Evolutionary conservation across 768 basidiomycete genomes (phyloP).

Genomic region (Nidularia pulvinata): DNA sequence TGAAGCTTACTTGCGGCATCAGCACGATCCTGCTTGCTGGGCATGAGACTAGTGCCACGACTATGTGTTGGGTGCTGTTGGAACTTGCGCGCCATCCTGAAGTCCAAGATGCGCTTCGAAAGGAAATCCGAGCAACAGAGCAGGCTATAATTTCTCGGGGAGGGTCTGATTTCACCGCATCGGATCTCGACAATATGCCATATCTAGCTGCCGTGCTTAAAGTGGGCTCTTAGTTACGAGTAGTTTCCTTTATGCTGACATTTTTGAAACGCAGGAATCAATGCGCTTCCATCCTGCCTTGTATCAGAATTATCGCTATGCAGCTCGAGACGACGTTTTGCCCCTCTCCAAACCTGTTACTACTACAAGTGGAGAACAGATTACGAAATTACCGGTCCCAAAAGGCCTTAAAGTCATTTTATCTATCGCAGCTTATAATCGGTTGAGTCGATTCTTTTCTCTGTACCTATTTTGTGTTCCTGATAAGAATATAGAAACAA

Average conservation of each 20-base stretch:
- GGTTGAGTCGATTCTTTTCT: constrained; percentile 38
- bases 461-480: too few species aligned
- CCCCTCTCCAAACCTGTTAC: constrained; percentile 56
- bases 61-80: constrained; percentile 60
- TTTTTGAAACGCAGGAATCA: constrained; percentile 32
- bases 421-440: constrained; percentile 56
- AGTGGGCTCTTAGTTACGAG: too few species aligned
- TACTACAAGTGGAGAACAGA: constrained; percentile 39
- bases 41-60: constrained; percentile 64
- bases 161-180: constrained; percentile 37
- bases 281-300: constrained; percentile 55
- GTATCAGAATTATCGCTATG: constrained; percentile 50
- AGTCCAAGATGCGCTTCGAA: constrained; percentile 59
- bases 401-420: constrained; percentile 50
- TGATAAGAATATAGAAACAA: constrained; percentile 41
- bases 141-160: constrained; percentile 29
- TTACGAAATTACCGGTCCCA: constrained; percentile 43
- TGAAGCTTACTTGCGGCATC: too few species aligned
- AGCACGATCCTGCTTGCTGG: constrained; percentile 47
- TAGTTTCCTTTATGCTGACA: too few species aligned
- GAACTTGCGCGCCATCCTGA: constrained; percentile 60
- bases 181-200: constrained; percentile 50
- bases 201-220: constrained; percentile 49
- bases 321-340: constrained; percentile 52
- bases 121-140: constrained; percentile 48